Evolutionary conservation across 345 rosid genomes (phyloP).

Genomic region (Raphanus sativus): DNA sequence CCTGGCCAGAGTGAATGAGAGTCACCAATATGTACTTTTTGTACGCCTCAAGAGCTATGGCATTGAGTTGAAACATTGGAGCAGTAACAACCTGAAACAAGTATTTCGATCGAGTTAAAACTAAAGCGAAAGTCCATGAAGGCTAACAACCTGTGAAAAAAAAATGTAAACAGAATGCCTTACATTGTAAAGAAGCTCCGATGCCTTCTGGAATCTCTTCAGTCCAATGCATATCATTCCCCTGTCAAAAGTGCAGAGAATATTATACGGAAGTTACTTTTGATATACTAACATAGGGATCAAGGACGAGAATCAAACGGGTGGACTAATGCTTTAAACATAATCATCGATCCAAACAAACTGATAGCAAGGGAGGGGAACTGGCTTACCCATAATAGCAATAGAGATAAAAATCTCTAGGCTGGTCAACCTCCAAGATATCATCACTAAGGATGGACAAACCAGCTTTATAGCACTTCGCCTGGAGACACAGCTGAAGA

Average conservation of each 20-base stretch:
- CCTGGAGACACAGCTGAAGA: slow-evolving; percentile 79
- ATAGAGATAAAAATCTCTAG: slow-evolving; percentile 83
- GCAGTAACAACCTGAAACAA: slow-evolving; percentile 81
- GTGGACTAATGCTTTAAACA: not conserved
- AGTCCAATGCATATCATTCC: slow-evolving; percentile 95
- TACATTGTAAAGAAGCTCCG: slow-evolving; percentile 91
- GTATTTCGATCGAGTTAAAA: slow-evolving; percentile 20
- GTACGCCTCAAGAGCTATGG: slow-evolving; percentile 90
- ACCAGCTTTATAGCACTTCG: slow-evolving; percentile 78
- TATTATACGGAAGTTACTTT: not conserved
- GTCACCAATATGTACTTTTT: slow-evolving; percentile 84
- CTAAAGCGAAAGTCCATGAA: slow-evolving; percentile 2
- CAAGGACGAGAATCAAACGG: slow-evolving; percentile 1
- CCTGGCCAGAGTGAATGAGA: slow-evolving; percentile 88
- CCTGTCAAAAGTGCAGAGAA: slow-evolving; percentile 42
- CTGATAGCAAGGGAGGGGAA: slow-evolving; percentile 23
- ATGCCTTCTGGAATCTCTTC: slow-evolving; percentile 75
- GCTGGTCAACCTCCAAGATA: slow-evolving; percentile 83
- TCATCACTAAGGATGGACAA: slow-evolving; percentile 80
- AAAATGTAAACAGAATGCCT: slow-evolving; percentile 1
- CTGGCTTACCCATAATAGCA: slow-evolving; percentile 84
- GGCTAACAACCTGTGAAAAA: slow-evolving; percentile 1
- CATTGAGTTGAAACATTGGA: slow-evolving; percentile 71
- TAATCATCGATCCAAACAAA: not conserved
- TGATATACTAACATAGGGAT: not conserved